phyloP scores from a whole-genome alignment of 805 yeast species.

The Yarrowia keelungensis region DNA sequence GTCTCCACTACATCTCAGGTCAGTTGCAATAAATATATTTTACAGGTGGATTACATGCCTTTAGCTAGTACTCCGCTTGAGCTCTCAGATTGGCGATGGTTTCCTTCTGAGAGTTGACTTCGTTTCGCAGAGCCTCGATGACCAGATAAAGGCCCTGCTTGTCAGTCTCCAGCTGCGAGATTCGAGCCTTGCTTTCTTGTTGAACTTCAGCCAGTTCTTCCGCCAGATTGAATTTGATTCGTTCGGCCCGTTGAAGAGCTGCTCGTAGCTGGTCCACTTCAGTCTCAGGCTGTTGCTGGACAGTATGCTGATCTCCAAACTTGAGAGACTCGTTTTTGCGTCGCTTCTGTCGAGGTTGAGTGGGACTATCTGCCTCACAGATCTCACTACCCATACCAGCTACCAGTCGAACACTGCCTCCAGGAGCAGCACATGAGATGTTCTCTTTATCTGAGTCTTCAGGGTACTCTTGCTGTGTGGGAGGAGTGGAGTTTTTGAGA shows the following conservation, averaged over 20 bases:
- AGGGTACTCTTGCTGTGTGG: slow-evolving; percentile 25
- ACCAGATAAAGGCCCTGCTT: slow-evolving; percentile 34
- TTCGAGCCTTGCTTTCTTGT: neutral
- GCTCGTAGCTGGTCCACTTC: neutral
- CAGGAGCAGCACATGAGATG: slow-evolving; percentile 7
- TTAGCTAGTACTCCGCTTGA: neutral
- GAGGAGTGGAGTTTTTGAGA: slow-evolving; percentile 27
- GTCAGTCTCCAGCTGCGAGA: slow-evolving; percentile 37
- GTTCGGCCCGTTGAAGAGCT: neutral
- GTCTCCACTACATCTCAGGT: no score
- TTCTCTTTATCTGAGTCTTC: slow-evolving; percentile 34
- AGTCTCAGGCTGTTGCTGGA: neutral
- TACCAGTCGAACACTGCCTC: neutral
- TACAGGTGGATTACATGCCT: neutral
- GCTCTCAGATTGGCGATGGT: slow-evolving; percentile 3
- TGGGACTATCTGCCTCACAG: slow-evolving; percentile 21
- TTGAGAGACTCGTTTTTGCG: slow-evolving; percentile 9
- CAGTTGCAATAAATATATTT: slow-evolving; percentile 14
- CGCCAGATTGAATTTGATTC: neutral
- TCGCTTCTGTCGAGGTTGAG: slow-evolving; percentile 14
- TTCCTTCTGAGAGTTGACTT: slow-evolving; percentile 9
- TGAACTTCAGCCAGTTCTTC: neutral
- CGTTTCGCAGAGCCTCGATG: slow-evolving; percentile 16
- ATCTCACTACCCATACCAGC: slow-evolving; percentile 29
- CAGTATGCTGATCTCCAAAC: slow-evolving; percentile 9